A percentile compares a stretch with the other conserved stretches of the same genome.
These are phyloP conservation scores for Zalaria obscura DNA, from an alignment of 2,329 filamentous ascomycete genomes.

Conservation along the genomic window DNA sequence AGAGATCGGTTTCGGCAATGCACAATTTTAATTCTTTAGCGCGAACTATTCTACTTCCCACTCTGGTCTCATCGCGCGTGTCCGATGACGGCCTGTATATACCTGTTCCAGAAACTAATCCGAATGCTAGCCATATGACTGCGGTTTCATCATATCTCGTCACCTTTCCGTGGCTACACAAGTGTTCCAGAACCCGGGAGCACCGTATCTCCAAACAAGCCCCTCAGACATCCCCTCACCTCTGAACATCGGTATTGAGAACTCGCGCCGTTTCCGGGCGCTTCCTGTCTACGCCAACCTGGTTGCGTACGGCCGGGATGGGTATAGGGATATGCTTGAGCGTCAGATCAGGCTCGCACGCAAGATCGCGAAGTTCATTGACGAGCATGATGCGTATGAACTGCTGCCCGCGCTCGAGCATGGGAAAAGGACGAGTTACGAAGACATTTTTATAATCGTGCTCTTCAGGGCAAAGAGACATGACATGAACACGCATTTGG, in stretches of 20 bases:
- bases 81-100: too few species aligned
- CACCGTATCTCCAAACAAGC: slow-evolving; percentile 54
- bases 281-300: slow-evolving; percentile 79
- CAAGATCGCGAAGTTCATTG: slow-evolving; percentile 49
- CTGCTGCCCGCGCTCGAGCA: slow-evolving; percentile 39
- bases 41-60: too few species aligned
- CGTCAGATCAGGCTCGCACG: slow-evolving; percentile 61
- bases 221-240: slow-evolving; percentile 54
- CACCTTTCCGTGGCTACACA: slow-evolving; percentile 42
- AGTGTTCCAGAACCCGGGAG: slow-evolving; percentile 73
- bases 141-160: slow-evolving; percentile 73
- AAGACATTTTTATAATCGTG: slow-evolving; percentile 54
- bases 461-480: slow-evolving; percentile 61
- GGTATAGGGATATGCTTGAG: slow-evolving; percentile 55
- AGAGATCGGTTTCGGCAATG: too few species aligned
- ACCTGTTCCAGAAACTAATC: too few species aligned
- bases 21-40: too few species aligned
- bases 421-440: slow-evolving; percentile 26
- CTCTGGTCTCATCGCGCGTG: too few species aligned
- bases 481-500: slow-evolving; percentile 50
- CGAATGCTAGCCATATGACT: slow-evolving; percentile 62
- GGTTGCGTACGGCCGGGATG: slow-evolving; percentile 55
- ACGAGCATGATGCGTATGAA: slow-evolving; percentile 47
- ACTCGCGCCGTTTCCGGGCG: slow-evolving; percentile 80
- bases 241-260: slow-evolving; percentile 76